Conservation (phyloP, 2,329 filamentous ascomycete species). For the Gaeumannomyces tritici region DNA sequence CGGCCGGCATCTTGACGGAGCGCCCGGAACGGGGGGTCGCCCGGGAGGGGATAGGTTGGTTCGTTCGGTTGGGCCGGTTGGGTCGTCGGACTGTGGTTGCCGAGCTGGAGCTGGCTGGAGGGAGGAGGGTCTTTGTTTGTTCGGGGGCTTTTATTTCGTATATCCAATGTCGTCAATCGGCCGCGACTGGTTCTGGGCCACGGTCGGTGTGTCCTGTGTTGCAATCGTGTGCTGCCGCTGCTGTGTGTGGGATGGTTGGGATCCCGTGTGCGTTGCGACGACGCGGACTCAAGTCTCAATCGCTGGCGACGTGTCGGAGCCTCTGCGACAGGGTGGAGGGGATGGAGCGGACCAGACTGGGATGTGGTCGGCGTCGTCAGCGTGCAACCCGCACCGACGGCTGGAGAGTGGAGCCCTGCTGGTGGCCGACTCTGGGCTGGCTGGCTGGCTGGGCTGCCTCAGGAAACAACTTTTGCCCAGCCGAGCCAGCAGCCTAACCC, state of each 20-base stretch:
- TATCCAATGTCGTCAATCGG: no score
- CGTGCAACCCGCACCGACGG: background rate
- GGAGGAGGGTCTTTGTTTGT: background rate
- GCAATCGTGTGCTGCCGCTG: background rate
- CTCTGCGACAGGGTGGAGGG: background rate
- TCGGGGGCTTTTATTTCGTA: no score
- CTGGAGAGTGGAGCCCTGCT: background rate
- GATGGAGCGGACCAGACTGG: background rate
- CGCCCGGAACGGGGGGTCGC: background rate
- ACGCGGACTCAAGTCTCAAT: background rate
- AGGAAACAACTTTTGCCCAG: background rate
- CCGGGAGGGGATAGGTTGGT: background rate
- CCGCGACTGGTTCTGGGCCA: no score
- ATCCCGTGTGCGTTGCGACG: background rate
- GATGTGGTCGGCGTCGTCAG: background rate
- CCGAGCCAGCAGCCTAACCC: no score
- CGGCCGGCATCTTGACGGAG: constrained; percentile 51
- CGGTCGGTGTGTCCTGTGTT: background rate
- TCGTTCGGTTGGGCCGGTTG: background rate
- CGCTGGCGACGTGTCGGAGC: background rate
- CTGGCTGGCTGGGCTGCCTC: background rate
- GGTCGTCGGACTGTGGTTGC: background rate
- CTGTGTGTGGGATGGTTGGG: background rate
- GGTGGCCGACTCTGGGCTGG: background rate
- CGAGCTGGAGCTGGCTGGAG: background rate